Conservation (phyloP, 2,329 filamentous ascomycete genomes). For the Colletotrichum somersetense region DNA sequence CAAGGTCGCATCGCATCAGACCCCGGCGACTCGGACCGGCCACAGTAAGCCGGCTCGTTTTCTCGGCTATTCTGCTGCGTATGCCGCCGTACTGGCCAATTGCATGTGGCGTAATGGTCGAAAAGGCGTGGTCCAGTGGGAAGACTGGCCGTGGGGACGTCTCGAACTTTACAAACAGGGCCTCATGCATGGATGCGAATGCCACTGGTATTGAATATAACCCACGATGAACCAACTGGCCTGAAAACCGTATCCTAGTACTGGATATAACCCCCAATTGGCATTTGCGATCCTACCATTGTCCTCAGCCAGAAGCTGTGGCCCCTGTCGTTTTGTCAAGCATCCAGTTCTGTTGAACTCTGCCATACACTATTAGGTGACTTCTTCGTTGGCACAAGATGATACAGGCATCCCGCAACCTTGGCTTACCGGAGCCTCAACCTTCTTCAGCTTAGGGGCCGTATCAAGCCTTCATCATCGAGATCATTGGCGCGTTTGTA, state of each 20-base stretch:
- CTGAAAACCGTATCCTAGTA: too few relatives aligned
- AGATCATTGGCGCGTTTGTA: neutral
- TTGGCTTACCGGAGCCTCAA: neutral
- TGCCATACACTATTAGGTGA: neutral
- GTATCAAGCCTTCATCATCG: neutral
- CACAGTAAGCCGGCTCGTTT: neutral
- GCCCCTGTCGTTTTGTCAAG: too few relatives aligned
- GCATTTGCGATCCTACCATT: neutral
- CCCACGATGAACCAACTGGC: too few relatives aligned
- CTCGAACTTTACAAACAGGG: neutral
- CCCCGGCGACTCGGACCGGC: slow-evolving; percentile 18
- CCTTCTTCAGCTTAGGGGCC: too few relatives aligned
- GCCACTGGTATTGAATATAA: too few relatives aligned
- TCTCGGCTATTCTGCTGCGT: slow-evolving; percentile 5
- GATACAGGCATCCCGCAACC: neutral
- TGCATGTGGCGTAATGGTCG: slow-evolving; percentile 14
- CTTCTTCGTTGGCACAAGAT: neutral
- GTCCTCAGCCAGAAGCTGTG: neutral
- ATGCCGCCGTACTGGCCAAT: neutral
- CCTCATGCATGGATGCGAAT: neutral
- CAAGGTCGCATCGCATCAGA: slow-evolving; percentile 17
- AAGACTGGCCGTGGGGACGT: too few relatives aligned
- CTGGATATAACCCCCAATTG: neutral
- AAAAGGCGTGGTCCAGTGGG: neutral
- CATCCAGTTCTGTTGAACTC: neutral